Conservation (phyloP, 176 grass and related monocot genomes). For the Areca catechu region DNA sequence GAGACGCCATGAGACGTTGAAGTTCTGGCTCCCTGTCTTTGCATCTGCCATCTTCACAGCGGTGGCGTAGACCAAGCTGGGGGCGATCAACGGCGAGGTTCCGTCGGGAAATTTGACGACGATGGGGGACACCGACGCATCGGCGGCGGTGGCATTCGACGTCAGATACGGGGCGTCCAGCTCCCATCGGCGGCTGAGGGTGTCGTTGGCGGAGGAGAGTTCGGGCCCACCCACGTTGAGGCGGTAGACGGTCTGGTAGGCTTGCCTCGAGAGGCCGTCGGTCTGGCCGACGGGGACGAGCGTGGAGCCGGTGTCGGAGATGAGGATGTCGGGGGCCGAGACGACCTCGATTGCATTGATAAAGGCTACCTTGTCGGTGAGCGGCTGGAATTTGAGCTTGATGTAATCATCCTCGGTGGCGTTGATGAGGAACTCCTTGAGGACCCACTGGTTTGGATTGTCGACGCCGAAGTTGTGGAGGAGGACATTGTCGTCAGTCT, state of each 20-base stretch:
- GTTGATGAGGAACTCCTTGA: slow-evolving; percentile 8
- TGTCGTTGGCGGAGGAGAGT: not conserved
- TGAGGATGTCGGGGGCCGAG: slow-evolving; percentile 1
- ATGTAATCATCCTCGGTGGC: not conserved
- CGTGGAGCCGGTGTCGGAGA: not conserved
- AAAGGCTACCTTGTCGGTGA: not conserved
- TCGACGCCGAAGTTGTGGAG: slow-evolving; percentile 4
- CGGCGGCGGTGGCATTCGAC: not conserved
- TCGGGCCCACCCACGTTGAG: slow-evolving; percentile 3
- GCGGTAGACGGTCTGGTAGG: not conserved
- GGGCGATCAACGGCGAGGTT: slow-evolving; percentile 6
- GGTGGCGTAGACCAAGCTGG: not conserved
- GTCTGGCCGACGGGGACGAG: not conserved
- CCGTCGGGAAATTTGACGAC: slow-evolving; percentile 1
- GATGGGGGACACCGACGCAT: not conserved
- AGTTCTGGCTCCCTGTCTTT: not conserved
- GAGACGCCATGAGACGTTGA: slow-evolving; percentile 12
- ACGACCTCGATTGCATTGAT: slow-evolving; percentile 5
- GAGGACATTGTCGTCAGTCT: slow-evolving; percentile 5
- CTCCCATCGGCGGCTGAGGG: not conserved
- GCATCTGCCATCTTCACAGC: slow-evolving; percentile 5
- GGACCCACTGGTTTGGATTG: not conserved
- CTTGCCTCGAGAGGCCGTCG: not conserved
- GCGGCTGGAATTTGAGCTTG: not conserved
- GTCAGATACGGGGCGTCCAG: not conserved